A percentile compares a stretch with the other conserved stretches of the same genome.
Conservation (phyloP, 2,329 filamentous ascomycete species). For the Neofusicoccum kwambonambiense region DNA sequence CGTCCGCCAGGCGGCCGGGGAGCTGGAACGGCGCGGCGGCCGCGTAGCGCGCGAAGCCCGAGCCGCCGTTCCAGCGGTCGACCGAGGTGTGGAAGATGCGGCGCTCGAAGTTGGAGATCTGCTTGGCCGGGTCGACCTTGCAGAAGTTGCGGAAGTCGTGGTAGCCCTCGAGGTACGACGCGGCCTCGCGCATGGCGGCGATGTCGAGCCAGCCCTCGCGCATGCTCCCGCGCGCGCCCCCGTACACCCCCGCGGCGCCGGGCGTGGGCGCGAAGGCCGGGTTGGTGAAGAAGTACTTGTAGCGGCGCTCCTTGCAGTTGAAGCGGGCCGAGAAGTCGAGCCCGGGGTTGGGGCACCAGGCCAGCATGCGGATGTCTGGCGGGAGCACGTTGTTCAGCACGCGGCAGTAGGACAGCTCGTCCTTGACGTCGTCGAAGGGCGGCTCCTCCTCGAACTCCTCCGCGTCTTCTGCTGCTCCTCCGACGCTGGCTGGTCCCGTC, state of each 20-base stretch:
- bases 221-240: conserved; percentile 28
- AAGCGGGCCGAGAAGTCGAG: conserved; percentile 84
- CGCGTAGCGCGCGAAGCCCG: conserved; percentile 14
- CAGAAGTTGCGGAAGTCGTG: conserved; percentile 98
- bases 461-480: neutral
- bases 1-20: conserved; percentile 25
- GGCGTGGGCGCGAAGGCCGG: conserved; percentile 76
- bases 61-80: conserved; percentile 39
- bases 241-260: conserved; percentile 50
- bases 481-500: neutral
- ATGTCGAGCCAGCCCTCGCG: conserved; percentile 77
- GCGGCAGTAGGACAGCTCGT: conserved; percentile 81
- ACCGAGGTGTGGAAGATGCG: conserved; percentile 79
- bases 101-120: conserved; percentile 79
- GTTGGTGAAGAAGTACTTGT: conserved; percentile 97
- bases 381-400: conserved; percentile 86
- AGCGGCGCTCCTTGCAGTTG: conserved; percentile 85
- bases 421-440: conserved; percentile 64
- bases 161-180: conserved; percentile 73
- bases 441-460: conserved; percentile 23
- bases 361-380: conserved; percentile 82
- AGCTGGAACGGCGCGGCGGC: neutral
- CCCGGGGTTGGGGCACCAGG: conserved; percentile 86
- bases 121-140: conserved; percentile 87
- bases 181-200: conserved; percentile 78